These are phyloP conservation scores for Lobosporangium transversale DNA, from an alignment of 192 early-diverging fungal species.

Conservation along the genomic window DNA sequence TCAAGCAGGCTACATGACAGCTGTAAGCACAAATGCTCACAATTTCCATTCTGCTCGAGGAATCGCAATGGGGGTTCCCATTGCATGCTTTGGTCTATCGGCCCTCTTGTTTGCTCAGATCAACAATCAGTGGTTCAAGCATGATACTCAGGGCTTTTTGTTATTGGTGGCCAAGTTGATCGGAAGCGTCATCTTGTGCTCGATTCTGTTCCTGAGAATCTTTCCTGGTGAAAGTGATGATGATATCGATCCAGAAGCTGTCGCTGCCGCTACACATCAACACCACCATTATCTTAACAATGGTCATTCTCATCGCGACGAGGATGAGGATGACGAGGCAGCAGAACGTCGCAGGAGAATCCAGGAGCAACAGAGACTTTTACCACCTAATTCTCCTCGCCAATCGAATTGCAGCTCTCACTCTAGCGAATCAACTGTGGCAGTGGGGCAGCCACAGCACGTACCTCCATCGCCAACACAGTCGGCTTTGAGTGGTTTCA, in stretches of 20 bases:
- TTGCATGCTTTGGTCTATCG: slow-evolving; percentile 69
- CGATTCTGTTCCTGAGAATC: slow-evolving; percentile 26
- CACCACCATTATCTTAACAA: too few species aligned
- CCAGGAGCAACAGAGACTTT: slow-evolving; percentile 23
- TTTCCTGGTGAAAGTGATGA: slow-evolving; percentile 4
- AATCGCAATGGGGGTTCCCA: slow-evolving; percentile 68
- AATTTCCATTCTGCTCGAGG: slow-evolving; percentile 66
- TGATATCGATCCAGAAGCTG: background rate
- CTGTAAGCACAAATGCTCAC: slow-evolving; percentile 67
- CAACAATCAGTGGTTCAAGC: slow-evolving; percentile 63
- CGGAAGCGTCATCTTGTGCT: slow-evolving; percentile 55
- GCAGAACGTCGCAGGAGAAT: slow-evolving; percentile 21
- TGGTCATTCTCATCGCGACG: background rate
- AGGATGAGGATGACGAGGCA: slow-evolving; percentile 8
- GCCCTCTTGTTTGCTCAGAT: slow-evolving; percentile 70
- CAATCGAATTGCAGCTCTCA: too few species aligned
- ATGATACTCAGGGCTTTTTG: slow-evolving; percentile 60
- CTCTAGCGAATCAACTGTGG: too few species aligned
- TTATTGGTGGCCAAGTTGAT: slow-evolving; percentile 62
- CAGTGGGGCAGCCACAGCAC: background rate
- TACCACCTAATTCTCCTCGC: background rate
- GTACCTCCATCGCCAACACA: too few species aligned
- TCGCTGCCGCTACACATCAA: background rate
- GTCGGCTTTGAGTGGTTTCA: slow-evolving; percentile 22
- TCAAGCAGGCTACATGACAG: slow-evolving; percentile 69